phyloP scores from a whole-genome alignment of 257 asterid genomes.

The Echium plantagineum region DNA sequence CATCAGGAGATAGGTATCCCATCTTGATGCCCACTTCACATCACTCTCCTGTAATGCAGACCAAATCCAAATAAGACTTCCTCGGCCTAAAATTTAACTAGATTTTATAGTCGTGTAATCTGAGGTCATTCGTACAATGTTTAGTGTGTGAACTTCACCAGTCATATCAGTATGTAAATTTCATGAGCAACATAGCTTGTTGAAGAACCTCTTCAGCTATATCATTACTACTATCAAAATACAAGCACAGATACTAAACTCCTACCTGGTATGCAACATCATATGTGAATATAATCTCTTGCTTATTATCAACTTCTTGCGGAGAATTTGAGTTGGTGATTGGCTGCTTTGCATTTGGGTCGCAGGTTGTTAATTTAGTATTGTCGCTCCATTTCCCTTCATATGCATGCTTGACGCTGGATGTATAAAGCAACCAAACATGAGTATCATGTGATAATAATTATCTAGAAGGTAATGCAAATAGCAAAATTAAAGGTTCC shows the following conservation, averaged over 20 bases:
- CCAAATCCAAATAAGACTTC: constrained; percentile 4
- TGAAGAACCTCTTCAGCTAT: no score
- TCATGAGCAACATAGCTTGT: not conserved
- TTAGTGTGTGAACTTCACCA: not conserved
- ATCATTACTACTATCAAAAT: not conserved
- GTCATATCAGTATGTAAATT: no score
- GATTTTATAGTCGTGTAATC: not conserved
- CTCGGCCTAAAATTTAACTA: not conserved
- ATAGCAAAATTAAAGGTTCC: not conserved
- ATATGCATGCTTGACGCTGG: constrained; percentile 58
- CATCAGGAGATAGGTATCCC: constrained; percentile 77
- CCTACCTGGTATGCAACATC: constrained; percentile 55
- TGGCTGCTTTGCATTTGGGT: constrained; percentile 46
- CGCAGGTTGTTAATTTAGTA: constrained; percentile 50
- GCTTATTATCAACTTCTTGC: constrained; percentile 53
- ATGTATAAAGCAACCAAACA: constrained; percentile 7
- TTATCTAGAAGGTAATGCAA: not conserved
- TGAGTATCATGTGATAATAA: constrained; percentile 1
- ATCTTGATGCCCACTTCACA: constrained; percentile 83
- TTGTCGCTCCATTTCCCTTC: constrained; percentile 40
- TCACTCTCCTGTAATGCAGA: constrained; percentile 49
- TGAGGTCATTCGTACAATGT: not conserved
- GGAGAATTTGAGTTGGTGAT: constrained; percentile 52
- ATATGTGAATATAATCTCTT: constrained; percentile 63
- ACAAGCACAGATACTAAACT: not conserved